A percentile compares a stretch with the other conserved stretches of the same genome.
Conservation (phyloP, 2,329 filamentous ascomycete genomes). For the Colletotrichum abscissum region DNA sequence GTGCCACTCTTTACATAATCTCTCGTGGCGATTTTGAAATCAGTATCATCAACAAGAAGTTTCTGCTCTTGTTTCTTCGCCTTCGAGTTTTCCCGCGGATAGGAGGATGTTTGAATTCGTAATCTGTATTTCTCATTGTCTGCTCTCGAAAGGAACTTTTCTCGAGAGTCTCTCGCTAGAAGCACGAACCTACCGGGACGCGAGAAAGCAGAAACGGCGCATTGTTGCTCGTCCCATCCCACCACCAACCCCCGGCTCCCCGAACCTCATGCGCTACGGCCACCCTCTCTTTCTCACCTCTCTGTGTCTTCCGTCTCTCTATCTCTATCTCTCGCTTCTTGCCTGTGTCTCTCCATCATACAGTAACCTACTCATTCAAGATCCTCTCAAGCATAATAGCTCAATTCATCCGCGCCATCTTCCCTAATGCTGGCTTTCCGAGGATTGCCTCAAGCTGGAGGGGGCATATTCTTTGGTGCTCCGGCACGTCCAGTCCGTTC, state of each 20-base stretch:
- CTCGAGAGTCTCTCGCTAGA: background rate
- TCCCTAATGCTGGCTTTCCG: background rate
- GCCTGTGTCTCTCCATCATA: background rate
- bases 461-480: slow-evolving; percentile 1
- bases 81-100: background rate
- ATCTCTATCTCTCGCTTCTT: background rate
- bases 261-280: slow-evolving; percentile 29
- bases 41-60: background rate
- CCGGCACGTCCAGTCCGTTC: slow-evolving; percentile 31
- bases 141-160: background rate
- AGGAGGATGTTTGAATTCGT: background rate
- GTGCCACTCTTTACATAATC: slow-evolving; percentile 26
- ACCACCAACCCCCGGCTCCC: background rate
- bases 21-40: slow-evolving; percentile 15
- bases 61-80: background rate
- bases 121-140: slow-evolving; percentile 11
- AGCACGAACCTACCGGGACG: background rate
- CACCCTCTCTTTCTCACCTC: background rate
- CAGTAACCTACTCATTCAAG: background rate
- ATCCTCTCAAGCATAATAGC: background rate
- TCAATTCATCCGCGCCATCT: background rate
- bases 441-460: background rate
- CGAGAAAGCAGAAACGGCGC: slow-evolving; percentile 34
- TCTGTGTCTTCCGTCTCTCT: background rate
- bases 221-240: slow-evolving; percentile 34